Percentiles rank a stretch among this genome's conserved stretches.
Conservation (phyloP, 225 moss, liverwort and hornwort genomes). For the Lunularia cruciata region DNA sequence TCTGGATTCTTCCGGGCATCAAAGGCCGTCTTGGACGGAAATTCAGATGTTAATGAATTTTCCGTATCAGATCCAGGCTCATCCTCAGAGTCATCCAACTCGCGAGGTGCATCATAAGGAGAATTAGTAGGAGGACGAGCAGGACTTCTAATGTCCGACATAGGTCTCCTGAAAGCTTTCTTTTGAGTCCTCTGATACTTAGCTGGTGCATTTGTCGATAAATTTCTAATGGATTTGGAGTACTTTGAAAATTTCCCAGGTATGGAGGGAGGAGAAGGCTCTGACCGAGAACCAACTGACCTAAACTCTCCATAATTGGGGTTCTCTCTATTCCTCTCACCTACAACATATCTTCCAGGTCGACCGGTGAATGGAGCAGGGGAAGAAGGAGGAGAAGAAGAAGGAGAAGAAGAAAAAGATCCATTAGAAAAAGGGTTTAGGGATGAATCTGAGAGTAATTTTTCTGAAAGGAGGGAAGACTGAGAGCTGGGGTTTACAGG, state of each 20-base stretch:
- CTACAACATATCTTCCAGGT: conserved; percentile 7
- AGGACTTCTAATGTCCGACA: conserved; percentile 31
- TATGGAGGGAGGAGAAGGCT: conserved; percentile 51
- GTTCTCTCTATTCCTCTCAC: neutral
- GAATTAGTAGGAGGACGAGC: neutral
- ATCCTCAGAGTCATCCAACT: neutral
- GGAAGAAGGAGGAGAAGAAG: conserved; percentile 18
- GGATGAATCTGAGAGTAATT: conserved; percentile 8
- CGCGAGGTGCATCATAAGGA: neutral
- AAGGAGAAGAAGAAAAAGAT: conserved; percentile 25
- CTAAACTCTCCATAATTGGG: conserved; percentile 28
- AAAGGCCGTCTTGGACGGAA: neutral
- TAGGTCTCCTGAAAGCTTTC: conserved; percentile 43
- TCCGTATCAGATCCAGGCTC: conserved; percentile 8
- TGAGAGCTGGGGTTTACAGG: conserved; percentile 7
- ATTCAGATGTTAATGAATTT: neutral
- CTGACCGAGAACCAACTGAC: conserved; percentile 45
- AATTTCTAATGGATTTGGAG: conserved; percentile 45
- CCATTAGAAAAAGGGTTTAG: conserved; percentile 5
- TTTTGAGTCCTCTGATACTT: conserved; percentile 23
- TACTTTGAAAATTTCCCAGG: conserved; percentile 55
- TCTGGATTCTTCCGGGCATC: conserved; percentile 4
- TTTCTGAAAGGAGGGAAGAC: conserved; percentile 8
- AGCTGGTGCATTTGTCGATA: conserved; percentile 9
- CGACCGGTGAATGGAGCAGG: conserved; percentile 30